Evolutionary conservation across 2,329 filamentous ascomycete genomes (phyloP).

Genomic region (Scolecobasidium constrictum): DNA sequence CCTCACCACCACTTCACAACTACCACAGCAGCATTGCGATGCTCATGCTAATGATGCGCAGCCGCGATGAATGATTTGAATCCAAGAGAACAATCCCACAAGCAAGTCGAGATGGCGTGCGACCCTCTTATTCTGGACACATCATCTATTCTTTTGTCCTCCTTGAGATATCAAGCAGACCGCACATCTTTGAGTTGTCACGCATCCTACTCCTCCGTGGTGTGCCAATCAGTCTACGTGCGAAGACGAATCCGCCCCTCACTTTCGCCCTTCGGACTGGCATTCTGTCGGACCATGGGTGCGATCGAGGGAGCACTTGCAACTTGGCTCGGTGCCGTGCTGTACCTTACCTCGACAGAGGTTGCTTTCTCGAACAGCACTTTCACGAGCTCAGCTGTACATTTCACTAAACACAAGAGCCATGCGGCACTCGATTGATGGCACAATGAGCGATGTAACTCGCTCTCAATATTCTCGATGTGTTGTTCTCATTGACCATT

Average conservation of each 20-base stretch:
- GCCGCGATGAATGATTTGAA: no score
- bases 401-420: no score
- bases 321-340: background rate
- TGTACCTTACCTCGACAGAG: background rate
- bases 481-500: no score
- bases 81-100: background rate
- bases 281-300: background rate
- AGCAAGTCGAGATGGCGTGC: background rate
- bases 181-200: slow-evolving; percentile 1
- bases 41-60: no score
- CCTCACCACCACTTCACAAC: no score
- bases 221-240: background rate
- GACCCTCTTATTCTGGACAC: no score
- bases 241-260: background rate
- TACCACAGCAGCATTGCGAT: no score
- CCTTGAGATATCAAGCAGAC: background rate
- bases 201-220: background rate
- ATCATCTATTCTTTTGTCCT: no score
- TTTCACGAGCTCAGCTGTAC: no score
- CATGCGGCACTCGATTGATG: no score
- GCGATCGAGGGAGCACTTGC: background rate
- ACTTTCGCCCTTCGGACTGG: background rate
- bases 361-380: background rate
- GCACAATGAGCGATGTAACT: no score
- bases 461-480: no score